These are phyloP conservation scores for Viola odorata DNA, from an alignment of 345 rosid genomes.

Conservation along the genomic window DNA sequence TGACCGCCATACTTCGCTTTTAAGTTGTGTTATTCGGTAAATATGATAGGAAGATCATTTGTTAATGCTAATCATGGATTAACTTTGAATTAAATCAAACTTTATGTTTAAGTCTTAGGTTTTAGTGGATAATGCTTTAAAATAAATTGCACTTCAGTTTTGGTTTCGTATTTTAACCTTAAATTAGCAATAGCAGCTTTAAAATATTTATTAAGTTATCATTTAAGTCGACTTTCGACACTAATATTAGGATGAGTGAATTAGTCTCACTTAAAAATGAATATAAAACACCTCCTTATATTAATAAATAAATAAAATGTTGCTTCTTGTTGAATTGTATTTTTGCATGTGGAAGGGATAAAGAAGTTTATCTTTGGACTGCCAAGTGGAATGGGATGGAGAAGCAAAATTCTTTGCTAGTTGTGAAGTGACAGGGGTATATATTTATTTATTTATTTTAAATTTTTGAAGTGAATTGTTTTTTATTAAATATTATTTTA, in stretches of 20 bases:
- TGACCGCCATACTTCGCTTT: slow-evolving; percentile 20
- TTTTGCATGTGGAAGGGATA: background rate
- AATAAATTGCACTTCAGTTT: slow-evolving; percentile 1
- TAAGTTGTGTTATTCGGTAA: slow-evolving; percentile 15
- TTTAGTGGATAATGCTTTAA: slow-evolving; percentile 21
- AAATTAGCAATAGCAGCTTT: too few relatives aligned
- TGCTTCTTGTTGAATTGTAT: too few relatives aligned
- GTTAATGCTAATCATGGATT: too few relatives aligned
- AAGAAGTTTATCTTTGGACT: slow-evolving; percentile 24
- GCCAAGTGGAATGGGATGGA: slow-evolving; percentile 18
- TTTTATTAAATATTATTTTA: too few relatives aligned
- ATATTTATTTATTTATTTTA: background rate
- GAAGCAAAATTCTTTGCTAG: slow-evolving; percentile 5
- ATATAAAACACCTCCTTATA: too few relatives aligned
- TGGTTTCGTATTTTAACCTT: too few relatives aligned
- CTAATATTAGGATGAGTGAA: too few relatives aligned
- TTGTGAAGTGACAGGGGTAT: slow-evolving; percentile 27
- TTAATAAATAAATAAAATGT: too few relatives aligned
- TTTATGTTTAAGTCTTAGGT: background rate
- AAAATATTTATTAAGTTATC: background rate
- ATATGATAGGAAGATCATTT: background rate
- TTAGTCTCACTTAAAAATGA: too few relatives aligned
- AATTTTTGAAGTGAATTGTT: too few relatives aligned
- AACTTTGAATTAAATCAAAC: background rate
- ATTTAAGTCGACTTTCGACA: too few relatives aligned